A percentile compares a stretch with the other conserved stretches of the same genome.
Conservation (phyloP, 2,329 filamentous ascomycete species). For the Hypoxylon sp. region DNA sequence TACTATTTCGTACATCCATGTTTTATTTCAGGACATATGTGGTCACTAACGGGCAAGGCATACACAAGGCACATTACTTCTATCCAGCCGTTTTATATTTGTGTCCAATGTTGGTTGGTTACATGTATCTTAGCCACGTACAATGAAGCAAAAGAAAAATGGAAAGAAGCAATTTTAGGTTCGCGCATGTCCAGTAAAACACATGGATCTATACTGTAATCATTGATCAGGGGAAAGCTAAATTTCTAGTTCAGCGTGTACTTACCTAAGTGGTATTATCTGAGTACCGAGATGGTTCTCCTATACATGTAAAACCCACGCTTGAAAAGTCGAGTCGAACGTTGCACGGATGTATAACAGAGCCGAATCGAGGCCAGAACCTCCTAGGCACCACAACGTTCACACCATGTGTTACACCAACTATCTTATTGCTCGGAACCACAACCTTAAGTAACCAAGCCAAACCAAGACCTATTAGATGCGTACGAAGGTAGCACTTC, state of each 20-base stretch:
- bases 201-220: not conserved
- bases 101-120: not conserved
- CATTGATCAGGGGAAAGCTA: slow-evolving; percentile 7
- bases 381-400: slow-evolving; percentile 26
- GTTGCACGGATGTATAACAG: slow-evolving; percentile 19
- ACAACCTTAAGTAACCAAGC: slow-evolving; percentile 22
- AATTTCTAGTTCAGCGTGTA: slow-evolving; percentile 14
- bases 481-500: slow-evolving; percentile 16
- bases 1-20: slow-evolving; percentile 31
- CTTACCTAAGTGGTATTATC: slow-evolving; percentile 8
- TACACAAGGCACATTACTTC: slow-evolving; percentile 7
- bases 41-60: slow-evolving; percentile 7
- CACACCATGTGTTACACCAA: slow-evolving; percentile 32
- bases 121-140: not conserved
- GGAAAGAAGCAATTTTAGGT: not conserved
- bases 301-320: slow-evolving; percentile 15
- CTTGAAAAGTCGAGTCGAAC: slow-evolving; percentile 13
- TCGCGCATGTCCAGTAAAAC: not conserved
- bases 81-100: slow-evolving; percentile 2
- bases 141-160: not conserved
- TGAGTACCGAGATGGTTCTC: slow-evolving; percentile 13
- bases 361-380: slow-evolving; percentile 36
- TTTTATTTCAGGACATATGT: slow-evolving; percentile 12
- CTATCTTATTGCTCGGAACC: slow-evolving; percentile 27
- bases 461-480: slow-evolving; percentile 6